Evolutionary conservation across 83 land plant species (phyloP), one percentile per base, ranked within the genome.

Genomic region (Picea mariana): DNA sequence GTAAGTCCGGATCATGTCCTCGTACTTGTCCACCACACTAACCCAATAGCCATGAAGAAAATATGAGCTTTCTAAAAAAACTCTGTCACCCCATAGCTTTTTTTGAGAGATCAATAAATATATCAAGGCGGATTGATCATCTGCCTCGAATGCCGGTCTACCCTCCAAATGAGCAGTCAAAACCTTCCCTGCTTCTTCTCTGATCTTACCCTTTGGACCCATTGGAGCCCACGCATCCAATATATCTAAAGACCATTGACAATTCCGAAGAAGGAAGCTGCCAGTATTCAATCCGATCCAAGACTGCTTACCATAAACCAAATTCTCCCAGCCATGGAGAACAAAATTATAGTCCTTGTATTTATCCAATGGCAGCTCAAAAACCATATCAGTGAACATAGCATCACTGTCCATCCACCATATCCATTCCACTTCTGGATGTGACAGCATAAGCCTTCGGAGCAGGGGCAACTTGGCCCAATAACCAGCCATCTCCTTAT

Each of bases 331-430:
- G 9, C 90, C 90, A 82, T 88, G 90, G n/a, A 88, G 42, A 15
- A 88, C 80, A 59, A 88, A 75, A 58, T 88, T 88, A 58, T 88
- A 77, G 34, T 75, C 47, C 62, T 62, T 58, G 83, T 88, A 88
- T 40, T 82, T 83, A 5, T 69, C 68, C 78, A 88, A 12, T 7
- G 90, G 89, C 5, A 86, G 71, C 85, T 88, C 90, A 34, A 88
- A 88, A 64, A 83, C 88, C 89, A 87, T 87, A 58, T 87, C 89
- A 17, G 89, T 87, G 85, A 87, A 82, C 63, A 87, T 66, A 1
- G 89, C 87, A 38, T 87, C 88, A 78, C 83, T 80, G 68, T 87
- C 88, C 88, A 87, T 87, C 88, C 88, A 87, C 88, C 88, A 87
- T 4, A 87, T 84, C 88, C 88, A 87, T 81, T 87, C 88, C 13